phyloP scores from a whole-genome alignment of 148 eudicot genomes.

The Suaeda aralocaspica region DNA sequence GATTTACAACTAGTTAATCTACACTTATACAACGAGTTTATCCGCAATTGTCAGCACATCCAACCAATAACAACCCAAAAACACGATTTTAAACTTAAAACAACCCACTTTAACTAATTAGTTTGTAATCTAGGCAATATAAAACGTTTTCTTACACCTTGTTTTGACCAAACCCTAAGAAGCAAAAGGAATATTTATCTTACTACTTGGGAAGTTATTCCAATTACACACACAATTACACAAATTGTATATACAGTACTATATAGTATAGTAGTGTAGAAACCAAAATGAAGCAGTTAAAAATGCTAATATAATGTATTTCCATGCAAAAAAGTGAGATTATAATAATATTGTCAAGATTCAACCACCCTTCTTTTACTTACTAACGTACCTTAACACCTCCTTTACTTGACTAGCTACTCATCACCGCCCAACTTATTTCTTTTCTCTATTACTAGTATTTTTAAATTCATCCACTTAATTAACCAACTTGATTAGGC shows the following conservation, averaged over 20 bases:
- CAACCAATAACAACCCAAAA: no score
- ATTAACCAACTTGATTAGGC: no score
- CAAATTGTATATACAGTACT: no score
- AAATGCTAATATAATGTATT: constrained; percentile 28
- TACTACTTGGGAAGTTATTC: not conserved
- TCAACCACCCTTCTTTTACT: constrained; percentile 27
- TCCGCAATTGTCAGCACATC: no score
- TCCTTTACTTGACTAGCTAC: constrained; percentile 27
- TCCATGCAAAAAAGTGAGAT: constrained; percentile 1
- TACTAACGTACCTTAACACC: not conserved
- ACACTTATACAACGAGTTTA: no score
- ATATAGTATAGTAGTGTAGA: not conserved
- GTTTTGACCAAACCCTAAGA: no score
- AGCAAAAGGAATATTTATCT: not conserved
- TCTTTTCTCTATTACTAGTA: not conserved
- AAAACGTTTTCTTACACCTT: no score
- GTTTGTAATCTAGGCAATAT: no score
- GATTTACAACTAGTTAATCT: no score
- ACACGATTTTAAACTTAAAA: no score
- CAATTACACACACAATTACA: not conserved
- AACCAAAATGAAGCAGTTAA: constrained; percentile 21
- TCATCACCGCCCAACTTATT: constrained; percentile 18
- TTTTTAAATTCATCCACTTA: not conserved
- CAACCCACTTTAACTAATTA: no score
- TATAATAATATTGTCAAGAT: constrained; percentile 23